Base-by-base conservation (phyloP, 108 stramenopile species). In the Nannochloropsis oceanica region DNA sequence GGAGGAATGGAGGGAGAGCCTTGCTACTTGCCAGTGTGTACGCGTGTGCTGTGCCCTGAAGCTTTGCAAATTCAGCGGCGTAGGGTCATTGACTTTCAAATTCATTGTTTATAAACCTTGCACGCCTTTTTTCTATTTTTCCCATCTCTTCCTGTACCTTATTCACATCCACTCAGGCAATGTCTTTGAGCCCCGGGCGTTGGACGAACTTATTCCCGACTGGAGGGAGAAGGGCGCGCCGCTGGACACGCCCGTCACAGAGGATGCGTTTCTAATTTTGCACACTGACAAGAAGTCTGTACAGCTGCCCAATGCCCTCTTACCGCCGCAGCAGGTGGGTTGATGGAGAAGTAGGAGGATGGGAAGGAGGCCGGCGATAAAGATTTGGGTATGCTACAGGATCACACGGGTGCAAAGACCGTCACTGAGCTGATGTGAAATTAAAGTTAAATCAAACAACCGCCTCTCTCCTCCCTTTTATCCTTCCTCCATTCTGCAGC, bases 161-260 rank as follows among this genome's bases (percentile, higher is more conserved):
- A 7, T 10, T 9, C 59, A 73, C 59, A 9, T n/a, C 5, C 59
- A 26, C 24, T 25, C 44, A 73, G 85, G 99, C 13, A 96, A 96
- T 86, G 97, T 99, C 59, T 98, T 99, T 90, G 98, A 99, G 92
- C 96, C 98, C 42, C 92, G 93, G 26, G 97, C 96, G n/a, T 86
- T 99, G 90, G 89, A 96, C 26, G 98, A 99, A 91, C 86, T 99
- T 11, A 91, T 99, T 43, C 95, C 97, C 11, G 91, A 96, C 89
- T 92, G 93, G 84, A 88, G 90, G 46, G 91, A 89, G 42, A 83
- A 22, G 83, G 92, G 83, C 27, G 89, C 91, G 42, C 92, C 91
- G 24, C 26, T 91, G 2, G 94, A 95, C 34, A 98, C 98, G 12
- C 92, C 95, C 3, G 98, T 96, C 13, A 87, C 86, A 25, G 89